Conservation (phyloP, 257 asterid species). For the Fraxinus excelsior region DNA sequence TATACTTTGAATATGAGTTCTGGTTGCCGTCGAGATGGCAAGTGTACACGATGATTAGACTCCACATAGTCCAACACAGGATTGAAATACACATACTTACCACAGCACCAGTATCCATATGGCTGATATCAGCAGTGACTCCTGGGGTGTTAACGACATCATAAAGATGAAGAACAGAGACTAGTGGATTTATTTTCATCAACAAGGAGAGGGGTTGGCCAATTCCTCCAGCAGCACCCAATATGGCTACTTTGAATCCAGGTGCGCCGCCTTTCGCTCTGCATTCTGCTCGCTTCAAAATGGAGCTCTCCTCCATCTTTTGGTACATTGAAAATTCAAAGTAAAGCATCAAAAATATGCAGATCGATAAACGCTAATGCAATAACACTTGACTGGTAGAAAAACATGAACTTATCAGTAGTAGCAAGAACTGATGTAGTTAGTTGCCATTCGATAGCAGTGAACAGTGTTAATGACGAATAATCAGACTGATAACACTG, state of each 20-base stretch:
- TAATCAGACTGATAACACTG: too few species aligned
- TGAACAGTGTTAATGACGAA: too few species aligned
- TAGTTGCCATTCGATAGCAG: too few species aligned
- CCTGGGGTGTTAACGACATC: constrained; percentile 97
- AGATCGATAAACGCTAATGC: not conserved
- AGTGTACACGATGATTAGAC: not conserved
- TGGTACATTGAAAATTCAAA: not conserved
- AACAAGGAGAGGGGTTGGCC: constrained; percentile 92
- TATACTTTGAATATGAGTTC: not conserved
- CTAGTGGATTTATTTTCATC: constrained; percentile 93
- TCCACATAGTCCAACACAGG: not conserved
- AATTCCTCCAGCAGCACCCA: constrained; percentile 97
- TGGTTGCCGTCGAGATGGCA: not conserved
- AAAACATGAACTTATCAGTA: not conserved
- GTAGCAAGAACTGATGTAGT: too few species aligned
- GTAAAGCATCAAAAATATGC: not conserved
- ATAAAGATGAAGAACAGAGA: constrained; percentile 89
- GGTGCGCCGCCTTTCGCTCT: constrained; percentile 96
- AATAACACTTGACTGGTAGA: not conserved
- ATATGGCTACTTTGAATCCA: constrained; percentile 88
- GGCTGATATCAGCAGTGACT: constrained; percentile 94
- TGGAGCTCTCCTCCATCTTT: constrained; percentile 59
- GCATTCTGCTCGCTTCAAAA: constrained; percentile 61
- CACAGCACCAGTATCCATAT: constrained; percentile 98
- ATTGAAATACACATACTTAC: constrained; percentile 31